Percentiles rank a stretch among this genome's conserved stretches.
Evolutionary conservation across 352 stramenopile species (phyloP).

Genomic region (Globisporangium splendens): DNA sequence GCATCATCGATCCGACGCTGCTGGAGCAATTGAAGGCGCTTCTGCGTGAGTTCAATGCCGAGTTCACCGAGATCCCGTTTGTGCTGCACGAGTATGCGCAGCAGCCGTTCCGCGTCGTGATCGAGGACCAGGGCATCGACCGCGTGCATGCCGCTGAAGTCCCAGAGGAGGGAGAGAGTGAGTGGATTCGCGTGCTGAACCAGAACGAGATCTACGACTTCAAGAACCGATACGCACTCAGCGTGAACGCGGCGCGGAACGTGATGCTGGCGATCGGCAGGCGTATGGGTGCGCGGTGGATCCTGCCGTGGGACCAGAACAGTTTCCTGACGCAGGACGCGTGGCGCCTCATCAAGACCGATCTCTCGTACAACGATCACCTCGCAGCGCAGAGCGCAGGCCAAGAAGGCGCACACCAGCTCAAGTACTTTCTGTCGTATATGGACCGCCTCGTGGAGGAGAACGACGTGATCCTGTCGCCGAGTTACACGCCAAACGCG

Average conservation of each 20-base stretch:
- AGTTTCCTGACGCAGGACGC: conserved; percentile 41
- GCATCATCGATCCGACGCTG: conserved; percentile 27
- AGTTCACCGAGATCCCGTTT: conserved; percentile 45
- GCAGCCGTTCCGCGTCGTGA: conserved; percentile 34
- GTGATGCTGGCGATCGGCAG: conserved; percentile 40
- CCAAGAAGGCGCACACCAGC: conserved; percentile 1
- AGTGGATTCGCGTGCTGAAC: conserved; percentile 29
- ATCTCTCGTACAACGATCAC: conserved; percentile 12
- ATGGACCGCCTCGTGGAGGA: conserved; percentile 46
- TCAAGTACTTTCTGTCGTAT: conserved; percentile 53
- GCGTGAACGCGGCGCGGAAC: conserved; percentile 48
- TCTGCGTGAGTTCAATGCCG: conserved; percentile 27
- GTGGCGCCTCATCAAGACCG: conserved; percentile 37
- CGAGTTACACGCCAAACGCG: conserved; percentile 25
- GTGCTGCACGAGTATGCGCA: conserved; percentile 27
- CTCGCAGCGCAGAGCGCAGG: conserved; percentile 1
- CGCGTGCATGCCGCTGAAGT: conserved; percentile 20
- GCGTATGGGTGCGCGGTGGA: conserved; percentile 31
- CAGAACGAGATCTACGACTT: conserved; percentile 38
- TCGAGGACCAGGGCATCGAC: conserved; percentile 37
- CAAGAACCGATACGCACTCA: conserved; percentile 50
- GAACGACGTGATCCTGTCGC: conserved; percentile 41
- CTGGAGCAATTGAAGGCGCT: conserved; percentile 26
- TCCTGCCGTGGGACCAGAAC: conserved; percentile 54
- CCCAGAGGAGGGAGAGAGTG: conserved; percentile 11